Base-by-base conservation (phyloP, 106 monocot species). In the Platanthera zijinensis region DNA sequence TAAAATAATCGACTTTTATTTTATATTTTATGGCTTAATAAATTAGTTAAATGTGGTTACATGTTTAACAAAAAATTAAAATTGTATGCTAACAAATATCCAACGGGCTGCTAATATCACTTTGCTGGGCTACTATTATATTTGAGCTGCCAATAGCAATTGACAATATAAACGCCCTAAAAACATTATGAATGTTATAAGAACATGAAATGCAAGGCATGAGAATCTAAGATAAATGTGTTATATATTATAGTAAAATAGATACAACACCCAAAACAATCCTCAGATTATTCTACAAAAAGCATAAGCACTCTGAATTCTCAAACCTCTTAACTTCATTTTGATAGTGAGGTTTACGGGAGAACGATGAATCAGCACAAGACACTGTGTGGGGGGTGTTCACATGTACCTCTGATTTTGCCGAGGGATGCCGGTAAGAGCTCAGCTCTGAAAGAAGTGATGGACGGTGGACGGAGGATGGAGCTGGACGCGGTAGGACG, bases 191-290 rank as follows among this genome's bases (percentile, higher is more conserved):
- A n/a, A n/a, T n/a, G n/a, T n/a, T n/a, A n/a, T n/a, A n/a, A n/a
- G n/a, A n/a, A n/a, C n/a, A n/a, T n/a, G n/a, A 11, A 66, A 32
- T 59, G 8, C 30, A 8, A 28, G 25, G 66, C 66, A 66, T 11
- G 8, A 30, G 39, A 66, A 66, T 66, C 66, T 32, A 28, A 66
- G 25, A 64, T 64, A 64, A 5, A 22, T 11, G 28, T 25, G n/a
- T 22, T 21, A 63, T 63, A 25, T 64, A 64, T 64, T 7, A 8
- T 63, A 8, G 63, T 22, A 63, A 64, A 30, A 6, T 64, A 66
- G 11, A 66, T 66, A 66, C 66, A 66, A 66, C 66, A 32, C 66
- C 66, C 32, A 66, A 66, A 66, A 66, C 59, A 66, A 66, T 9
- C 11, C 4, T 12, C 64, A 30, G 18, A 0, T 39, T 66, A 66